These are phyloP conservation scores for Sclerotinia minor DNA, from an alignment of 2,329 filamentous ascomycete genomes.

Conservation along the genomic window DNA sequence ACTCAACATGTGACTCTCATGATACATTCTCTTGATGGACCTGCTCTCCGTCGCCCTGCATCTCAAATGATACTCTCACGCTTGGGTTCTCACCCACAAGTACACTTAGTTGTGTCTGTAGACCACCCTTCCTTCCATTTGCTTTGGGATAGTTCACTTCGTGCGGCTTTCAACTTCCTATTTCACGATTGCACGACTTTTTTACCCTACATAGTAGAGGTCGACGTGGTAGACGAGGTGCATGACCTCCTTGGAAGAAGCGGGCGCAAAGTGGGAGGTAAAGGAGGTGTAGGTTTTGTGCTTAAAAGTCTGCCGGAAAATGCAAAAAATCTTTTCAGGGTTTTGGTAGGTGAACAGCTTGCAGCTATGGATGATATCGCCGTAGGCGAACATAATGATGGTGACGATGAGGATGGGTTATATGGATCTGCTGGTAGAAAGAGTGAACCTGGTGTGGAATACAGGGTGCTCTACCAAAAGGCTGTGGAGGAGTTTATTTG, in stretches of 20 bases:
- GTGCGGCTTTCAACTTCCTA: constrained; percentile 78
- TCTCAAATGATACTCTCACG: constrained; percentile 73
- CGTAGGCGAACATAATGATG: constrained; percentile 52
- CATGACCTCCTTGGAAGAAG: constrained; percentile 82
- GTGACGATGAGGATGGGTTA: constrained; percentile 41
- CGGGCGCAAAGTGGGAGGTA: constrained; percentile 76
- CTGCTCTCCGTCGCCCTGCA: constrained; percentile 68
- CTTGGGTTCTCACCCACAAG: constrained; percentile 69
- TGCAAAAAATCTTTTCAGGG: constrained; percentile 79
- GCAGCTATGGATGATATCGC: constrained; percentile 59
- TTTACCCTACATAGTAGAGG: constrained; percentile 67
- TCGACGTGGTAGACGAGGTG: constrained; percentile 86
- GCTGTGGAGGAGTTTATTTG: constrained; percentile 96
- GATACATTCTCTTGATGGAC: constrained; percentile 84
- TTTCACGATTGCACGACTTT: constrained; percentile 97
- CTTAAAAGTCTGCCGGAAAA: constrained; percentile 89
- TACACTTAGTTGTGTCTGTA: constrained; percentile 75
- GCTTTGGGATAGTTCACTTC: constrained; percentile 86
- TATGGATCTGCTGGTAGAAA: constrained; percentile 28
- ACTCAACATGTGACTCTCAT: constrained; percentile 61
- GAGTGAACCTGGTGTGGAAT: constrained; percentile 70
- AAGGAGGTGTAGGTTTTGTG: constrained; percentile 90
- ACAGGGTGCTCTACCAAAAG: constrained; percentile 89
- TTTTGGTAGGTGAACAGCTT: constrained; percentile 83
- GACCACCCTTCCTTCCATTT: constrained; percentile 86